Conservation (phyloP, 192 early-diverging fungal species). For the Coemansia sp. region DNA sequence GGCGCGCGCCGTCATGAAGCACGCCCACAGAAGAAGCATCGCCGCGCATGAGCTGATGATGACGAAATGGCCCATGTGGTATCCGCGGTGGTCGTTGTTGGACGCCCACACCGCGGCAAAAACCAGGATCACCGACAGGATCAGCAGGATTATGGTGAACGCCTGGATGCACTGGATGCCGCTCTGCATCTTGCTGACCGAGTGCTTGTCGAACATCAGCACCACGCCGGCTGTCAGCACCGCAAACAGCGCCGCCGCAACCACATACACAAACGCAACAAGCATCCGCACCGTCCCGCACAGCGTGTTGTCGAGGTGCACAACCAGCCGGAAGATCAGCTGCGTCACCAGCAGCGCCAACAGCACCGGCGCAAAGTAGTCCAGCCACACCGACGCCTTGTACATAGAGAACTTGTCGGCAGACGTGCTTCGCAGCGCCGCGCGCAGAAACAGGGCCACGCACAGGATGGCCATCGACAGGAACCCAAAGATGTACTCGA, state of each 20-base stretch:
- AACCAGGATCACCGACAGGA: slow-evolving; percentile 31
- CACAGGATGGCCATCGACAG: slow-evolving; percentile 36
- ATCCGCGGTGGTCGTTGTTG: slow-evolving; percentile 33
- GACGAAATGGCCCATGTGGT: slow-evolving; percentile 52
- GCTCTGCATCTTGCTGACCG: slow-evolving; percentile 25
- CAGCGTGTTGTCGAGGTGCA: slow-evolving; percentile 48
- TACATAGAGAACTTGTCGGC: slow-evolving; percentile 42
- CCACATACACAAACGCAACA: slow-evolving; percentile 40
- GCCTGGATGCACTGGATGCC: slow-evolving; percentile 53
- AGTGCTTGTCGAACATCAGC: slow-evolving; percentile 51
- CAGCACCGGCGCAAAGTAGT: slow-evolving; percentile 50
- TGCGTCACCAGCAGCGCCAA: slow-evolving; percentile 38
- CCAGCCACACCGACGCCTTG: slow-evolving; percentile 45
- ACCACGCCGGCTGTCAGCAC: slow-evolving; percentile 43
- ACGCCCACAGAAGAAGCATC: slow-evolving; percentile 40
- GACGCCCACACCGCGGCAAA: slow-evolving; percentile 32
- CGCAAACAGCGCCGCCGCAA: slow-evolving; percentile 26
- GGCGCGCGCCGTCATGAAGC: slow-evolving; percentile 50
- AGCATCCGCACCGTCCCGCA: slow-evolving; percentile 28
- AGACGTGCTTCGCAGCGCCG: slow-evolving; percentile 17
- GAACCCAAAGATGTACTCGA: slow-evolving; percentile 50
- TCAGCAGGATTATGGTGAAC: slow-evolving; percentile 40
- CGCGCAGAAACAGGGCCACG: slow-evolving; percentile 45
- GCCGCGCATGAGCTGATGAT: slow-evolving; percentile 39
- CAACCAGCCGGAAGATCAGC: slow-evolving; percentile 46